Evolutionary conservation across 345 rosid species (phyloP).

Genomic region (Firmiana major): DNA sequence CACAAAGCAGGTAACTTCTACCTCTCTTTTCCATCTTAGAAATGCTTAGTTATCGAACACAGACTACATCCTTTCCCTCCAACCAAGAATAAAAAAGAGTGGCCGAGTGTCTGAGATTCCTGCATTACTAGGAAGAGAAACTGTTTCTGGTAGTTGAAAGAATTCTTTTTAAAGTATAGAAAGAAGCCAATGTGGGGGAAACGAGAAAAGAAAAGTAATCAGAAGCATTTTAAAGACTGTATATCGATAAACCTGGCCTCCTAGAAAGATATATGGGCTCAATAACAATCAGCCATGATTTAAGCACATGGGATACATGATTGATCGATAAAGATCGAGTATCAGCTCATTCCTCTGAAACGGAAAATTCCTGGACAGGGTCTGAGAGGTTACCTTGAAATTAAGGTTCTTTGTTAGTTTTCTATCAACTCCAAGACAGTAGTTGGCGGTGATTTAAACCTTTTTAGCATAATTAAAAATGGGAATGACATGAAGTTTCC

Average conservation of each 20-base stretch:
- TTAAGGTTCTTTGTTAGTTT: neutral
- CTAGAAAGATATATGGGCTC: no score
- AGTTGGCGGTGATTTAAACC: neutral
- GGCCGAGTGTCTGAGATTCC: neutral
- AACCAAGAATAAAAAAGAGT: neutral
- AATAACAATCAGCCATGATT: neutral
- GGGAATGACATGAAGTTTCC: neutral
- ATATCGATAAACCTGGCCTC: neutral
- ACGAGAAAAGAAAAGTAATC: no score
- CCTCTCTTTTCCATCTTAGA: neutral
- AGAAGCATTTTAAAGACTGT: neutral
- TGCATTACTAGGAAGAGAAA: neutral
- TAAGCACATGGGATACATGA: neutral
- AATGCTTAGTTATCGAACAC: neutral
- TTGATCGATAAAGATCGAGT: neutral
- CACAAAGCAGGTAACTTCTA: conserved; percentile 72
- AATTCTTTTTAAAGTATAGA: neutral
- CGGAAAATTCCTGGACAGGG: neutral
- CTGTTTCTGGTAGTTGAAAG: neutral
- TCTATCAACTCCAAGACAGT: neutral
- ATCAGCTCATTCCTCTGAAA: neutral
- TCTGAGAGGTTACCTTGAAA: neutral
- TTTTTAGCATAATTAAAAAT: neutral
- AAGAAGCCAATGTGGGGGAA: neutral
- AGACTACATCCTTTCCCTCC: neutral